Base-by-base conservation (phyloP, 257 asterid genomes). In the Coffea canephora region DNA sequence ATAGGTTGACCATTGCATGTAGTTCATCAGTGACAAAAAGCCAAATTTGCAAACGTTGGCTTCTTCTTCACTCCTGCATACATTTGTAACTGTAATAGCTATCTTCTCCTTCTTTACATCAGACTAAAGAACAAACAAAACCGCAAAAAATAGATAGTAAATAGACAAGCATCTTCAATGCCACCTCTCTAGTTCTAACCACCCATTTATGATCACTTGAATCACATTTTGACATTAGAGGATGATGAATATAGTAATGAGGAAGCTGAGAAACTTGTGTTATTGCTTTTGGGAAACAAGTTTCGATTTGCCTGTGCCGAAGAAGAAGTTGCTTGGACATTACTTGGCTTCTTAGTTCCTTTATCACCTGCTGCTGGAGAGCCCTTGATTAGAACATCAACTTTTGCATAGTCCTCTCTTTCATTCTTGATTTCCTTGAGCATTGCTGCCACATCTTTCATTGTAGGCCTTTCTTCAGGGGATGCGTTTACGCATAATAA, bases 361-460 rank as follows among this genome's bases (percentile, higher is more conserved):
- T 71, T 80, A 11, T 45, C 43, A 25, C 73, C 55, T 19, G 83
- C 67, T 46, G 81, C 52, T 34, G 86, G 82, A 41, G 81, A 80
- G 77, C 81, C 81, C 78, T 84, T 87, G 39, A 87, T 78, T 73
- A 84, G 69, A 43, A 64, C 77, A 65, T 87, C 90, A 62, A 81
- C 84, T 49, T 87, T 87, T 15, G 89, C 84, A 48, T 73, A 85
- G 41, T 85, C 89, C 67, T 87, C 90, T 65, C 89, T 83, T 80
- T 87, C 90, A 61, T 85, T 87, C 83, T 83, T 87, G 82, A 87
- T 87, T 75, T 87, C 90, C 16, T 83, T 85, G 72, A 87, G 86
- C 90, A 87, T 87, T 74, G 89, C 90, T n/a, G 87, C 88, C n/a
- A 87, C 90, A 75, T 87, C 90, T 83, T 87, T 87, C 90, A 87